Base-by-base conservation (phyloP, 164 flowering plant species). In the Stephania japonica region DNA sequence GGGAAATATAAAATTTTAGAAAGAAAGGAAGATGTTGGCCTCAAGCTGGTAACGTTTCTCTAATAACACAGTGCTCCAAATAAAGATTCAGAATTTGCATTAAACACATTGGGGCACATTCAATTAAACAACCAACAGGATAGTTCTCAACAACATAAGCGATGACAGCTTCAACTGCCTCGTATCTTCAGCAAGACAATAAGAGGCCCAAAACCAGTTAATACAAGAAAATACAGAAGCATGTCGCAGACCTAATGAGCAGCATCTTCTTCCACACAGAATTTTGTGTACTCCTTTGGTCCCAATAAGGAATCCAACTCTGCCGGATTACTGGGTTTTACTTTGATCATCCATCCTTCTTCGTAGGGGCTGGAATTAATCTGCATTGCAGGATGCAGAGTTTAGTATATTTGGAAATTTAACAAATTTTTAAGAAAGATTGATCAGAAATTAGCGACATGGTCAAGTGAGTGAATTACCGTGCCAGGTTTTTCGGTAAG, bases 341-440 rank as follows among this genome's bases (percentile, higher is more conserved):
- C 88, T 80, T 93, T 96, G 75, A 96, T 92, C 93, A 96, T 87
- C 99, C 99, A 96, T 78, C 99, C 99, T 1, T 86, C 92, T 70
- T 90, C 97, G 77, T 89, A 96, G 24, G 98, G 94, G 83, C 95
- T 92, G 59, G 91, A 73, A 70, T 96, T 95, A 68, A 93, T 84
- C 98, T 93, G 47, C 67, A 78, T 27, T 9, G 56, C 70, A 75
- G n/a, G 44, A 65, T 24, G n/a, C 14, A 11, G 42, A 19, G 62
- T 38, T 65, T 5, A 66, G 43, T 23, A 3, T 27, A 14, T 27
- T n/a, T 66, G 38, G 32, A 66, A 66, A 19, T n/a, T 66, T 16
- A 42, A 23, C 14, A 66, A 26, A 66, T 11, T 66, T 18, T 7
- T 8, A 27, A 19, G 8, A 25, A 14, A 47, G 44, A 32, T 32